Evolutionary conservation across 495 filamentous ascomycete species (phyloP).

Genomic region (Daldinia bambusicola): DNA sequence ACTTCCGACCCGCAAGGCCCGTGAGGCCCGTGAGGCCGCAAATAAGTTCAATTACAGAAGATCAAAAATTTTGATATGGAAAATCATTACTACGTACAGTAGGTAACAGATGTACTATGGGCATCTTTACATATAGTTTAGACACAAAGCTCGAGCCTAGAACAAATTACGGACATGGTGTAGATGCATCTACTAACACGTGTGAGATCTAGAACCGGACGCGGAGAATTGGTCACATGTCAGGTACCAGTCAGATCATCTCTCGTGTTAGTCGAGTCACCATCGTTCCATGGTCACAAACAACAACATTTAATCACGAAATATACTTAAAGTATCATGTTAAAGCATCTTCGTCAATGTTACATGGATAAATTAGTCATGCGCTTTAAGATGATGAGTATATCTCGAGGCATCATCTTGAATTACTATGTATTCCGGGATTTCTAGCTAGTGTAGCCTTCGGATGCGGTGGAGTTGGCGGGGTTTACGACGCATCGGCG

Average conservation of each 20-base stretch:
- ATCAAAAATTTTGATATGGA: neutral
- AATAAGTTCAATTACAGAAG: neutral
- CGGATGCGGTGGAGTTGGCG: slow-evolving; percentile 25
- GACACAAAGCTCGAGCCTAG: slow-evolving; percentile 24
- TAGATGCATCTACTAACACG: slow-evolving; percentile 25
- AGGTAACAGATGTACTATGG: slow-evolving; percentile 2
- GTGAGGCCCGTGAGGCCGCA: neutral
- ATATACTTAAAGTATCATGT: slow-evolving; percentile 3
- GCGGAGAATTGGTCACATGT: slow-evolving; percentile 35
- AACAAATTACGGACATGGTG: slow-evolving; percentile 25
- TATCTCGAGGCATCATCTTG: slow-evolving; percentile 20
- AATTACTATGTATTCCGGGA: neutral
- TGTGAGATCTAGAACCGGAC: slow-evolving; percentile 30
- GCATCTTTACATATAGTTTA: slow-evolving; percentile 5
- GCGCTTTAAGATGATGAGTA: slow-evolving; percentile 8
- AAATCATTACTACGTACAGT: neutral
- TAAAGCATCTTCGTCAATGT: slow-evolving; percentile 6
- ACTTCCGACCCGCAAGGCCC: slow-evolving; percentile 6
- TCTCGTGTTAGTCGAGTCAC: slow-evolving; percentile 44
- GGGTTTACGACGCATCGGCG: slow-evolving; percentile 11
- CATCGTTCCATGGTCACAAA: slow-evolving; percentile 38
- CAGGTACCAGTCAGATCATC: slow-evolving; percentile 44
- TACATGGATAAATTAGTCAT: slow-evolving; percentile 13
- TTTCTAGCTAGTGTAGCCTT: neutral
- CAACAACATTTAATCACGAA: slow-evolving; percentile 15